These are phyloP conservation scores for Orbilia blumenaviensis DNA, from an alignment of 2,329 filamentous ascomycete species.

Conservation along the genomic window DNA sequence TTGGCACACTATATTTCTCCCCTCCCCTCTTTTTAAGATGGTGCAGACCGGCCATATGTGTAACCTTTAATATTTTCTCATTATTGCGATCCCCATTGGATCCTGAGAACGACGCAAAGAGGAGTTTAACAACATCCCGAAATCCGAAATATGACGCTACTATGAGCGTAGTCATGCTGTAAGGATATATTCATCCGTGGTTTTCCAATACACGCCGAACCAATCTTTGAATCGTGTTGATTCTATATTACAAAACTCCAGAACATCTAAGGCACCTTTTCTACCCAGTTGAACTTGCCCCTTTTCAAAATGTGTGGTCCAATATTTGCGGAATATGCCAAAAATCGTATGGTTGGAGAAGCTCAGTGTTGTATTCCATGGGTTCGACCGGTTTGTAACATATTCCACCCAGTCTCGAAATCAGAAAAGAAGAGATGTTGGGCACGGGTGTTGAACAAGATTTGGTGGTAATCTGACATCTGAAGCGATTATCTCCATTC, in stretches of 20 bases:
- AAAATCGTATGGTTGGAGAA: not conserved
- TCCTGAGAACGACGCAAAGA: not conserved
- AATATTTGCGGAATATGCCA: not conserved
- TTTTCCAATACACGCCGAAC: not conserved
- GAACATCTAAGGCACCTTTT: not conserved
- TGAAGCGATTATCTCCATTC: not conserved
- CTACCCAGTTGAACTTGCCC: not conserved
- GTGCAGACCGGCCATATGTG: slow-evolving; percentile 19
- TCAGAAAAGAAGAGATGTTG: not conserved
- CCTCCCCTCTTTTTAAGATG: too few species aligned
- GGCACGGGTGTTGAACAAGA: not conserved
- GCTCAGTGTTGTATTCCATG: not conserved
- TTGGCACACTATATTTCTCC: too few species aligned
- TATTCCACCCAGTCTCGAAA: too few species aligned
- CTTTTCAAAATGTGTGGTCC: not conserved
- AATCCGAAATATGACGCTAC: not conserved
- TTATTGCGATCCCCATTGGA: not conserved
- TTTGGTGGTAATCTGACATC: not conserved
- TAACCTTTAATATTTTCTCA: slow-evolving; percentile 3
- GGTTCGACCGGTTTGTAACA: not conserved
- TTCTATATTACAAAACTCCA: not conserved
- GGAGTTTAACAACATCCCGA: not conserved
- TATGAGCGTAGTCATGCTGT: not conserved
- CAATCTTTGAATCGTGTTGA: not conserved
- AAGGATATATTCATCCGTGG: not conserved